A percentile compares a stretch with the other conserved stretches of the same genome.
These are phyloP conservation scores for Isabelozyma gotoi DNA, from an alignment of 805 yeast species.

Conservation along the genomic window DNA sequence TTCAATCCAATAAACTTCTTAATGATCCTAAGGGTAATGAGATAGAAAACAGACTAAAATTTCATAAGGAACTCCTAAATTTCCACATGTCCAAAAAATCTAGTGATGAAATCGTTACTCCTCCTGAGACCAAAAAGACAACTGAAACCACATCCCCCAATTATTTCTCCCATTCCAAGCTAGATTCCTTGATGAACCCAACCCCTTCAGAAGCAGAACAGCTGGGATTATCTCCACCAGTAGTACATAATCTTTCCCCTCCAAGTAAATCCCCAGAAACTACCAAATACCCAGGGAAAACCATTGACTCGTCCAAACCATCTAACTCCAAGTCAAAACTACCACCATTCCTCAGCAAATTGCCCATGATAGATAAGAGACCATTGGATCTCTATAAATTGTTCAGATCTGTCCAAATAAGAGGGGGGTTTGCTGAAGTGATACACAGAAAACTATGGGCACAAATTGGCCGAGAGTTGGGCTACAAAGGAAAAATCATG, in stretches of 20 bases:
- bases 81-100: conserved; percentile 31
- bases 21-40: conserved; percentile 46
- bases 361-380: conserved; percentile 68
- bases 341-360: conserved; percentile 33
- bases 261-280: neutral
- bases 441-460: conserved; percentile 74
- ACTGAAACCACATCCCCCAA: neutral
- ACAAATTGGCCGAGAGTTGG: conserved; percentile 77
- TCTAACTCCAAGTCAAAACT: conserved; percentile 8
- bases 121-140: neutral
- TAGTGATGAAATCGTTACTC: no score
- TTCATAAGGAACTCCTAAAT: conserved; percentile 45
- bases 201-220: neutral
- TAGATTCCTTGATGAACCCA: neutral
- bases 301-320: no score
- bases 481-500: conserved; percentile 70
- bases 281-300: neutral
- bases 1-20: conserved; percentile 49
- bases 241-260: neutral
- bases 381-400: conserved; percentile 64
- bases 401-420: conserved; percentile 52
- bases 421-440: conserved; percentile 71
- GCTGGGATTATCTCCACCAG: neutral
- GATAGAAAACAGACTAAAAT: conserved; percentile 42
- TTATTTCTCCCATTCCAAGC: neutral